Evolutionary conservation across 78 protist species (phyloP).

Genomic region (Protostelium mycophagum): DNA sequence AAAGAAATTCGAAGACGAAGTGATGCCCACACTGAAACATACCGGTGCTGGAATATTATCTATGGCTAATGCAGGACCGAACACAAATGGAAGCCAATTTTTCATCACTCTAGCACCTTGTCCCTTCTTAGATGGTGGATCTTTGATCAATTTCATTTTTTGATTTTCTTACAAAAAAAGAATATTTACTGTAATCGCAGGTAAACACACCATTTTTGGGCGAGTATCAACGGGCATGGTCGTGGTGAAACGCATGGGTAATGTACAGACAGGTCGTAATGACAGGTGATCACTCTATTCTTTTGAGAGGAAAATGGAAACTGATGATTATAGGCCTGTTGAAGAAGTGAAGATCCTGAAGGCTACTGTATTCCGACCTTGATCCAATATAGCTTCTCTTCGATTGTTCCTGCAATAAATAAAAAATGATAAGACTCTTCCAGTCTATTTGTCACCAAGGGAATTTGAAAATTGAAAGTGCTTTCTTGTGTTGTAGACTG

Average conservation of each 20-base stretch:
- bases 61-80: conserved; percentile 76
- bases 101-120: conserved; percentile 83
- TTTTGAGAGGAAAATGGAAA: background rate
- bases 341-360: background rate
- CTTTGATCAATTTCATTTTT: background rate
- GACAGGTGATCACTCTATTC: background rate
- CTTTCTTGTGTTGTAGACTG: too few species aligned
- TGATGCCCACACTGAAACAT: conserved; percentile 68
- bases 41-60: conserved; percentile 86
- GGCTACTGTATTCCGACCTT: background rate
- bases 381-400: too few species aligned
- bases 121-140: conserved; percentile 61
- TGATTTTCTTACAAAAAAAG: background rate
- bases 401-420: too few species aligned
- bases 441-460: too few species aligned
- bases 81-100: conserved; percentile 76
- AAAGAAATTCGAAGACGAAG: conserved; percentile 74
- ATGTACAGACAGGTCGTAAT: background rate
- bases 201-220: conserved; percentile 88
- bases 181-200: background rate
- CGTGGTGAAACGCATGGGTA: conserved; percentile 62
- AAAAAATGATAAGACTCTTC: too few species aligned
- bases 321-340: background rate
- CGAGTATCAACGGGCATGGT: conserved; percentile 72
- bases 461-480: too few species aligned